Conservation (phyloP, 1,284 basidiomycete species). For the Fomitopsis palustris region DNA sequence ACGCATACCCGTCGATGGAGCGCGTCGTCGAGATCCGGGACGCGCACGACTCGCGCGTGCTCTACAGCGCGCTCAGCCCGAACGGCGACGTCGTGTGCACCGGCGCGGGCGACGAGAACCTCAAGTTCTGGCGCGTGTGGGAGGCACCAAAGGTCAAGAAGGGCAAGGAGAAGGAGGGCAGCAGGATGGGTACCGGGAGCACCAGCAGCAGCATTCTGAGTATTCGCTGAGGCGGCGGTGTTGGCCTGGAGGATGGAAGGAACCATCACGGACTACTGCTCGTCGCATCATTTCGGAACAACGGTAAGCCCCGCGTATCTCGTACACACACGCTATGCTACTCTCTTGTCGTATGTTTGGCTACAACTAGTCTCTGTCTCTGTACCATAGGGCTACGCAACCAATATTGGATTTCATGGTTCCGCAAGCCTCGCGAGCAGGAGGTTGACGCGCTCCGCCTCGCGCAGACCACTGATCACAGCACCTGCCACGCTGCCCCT, state of each 20-base stretch:
- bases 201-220: constrained; percentile 26
- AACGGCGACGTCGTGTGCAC: constrained; percentile 89
- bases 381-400: background rate
- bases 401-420: background rate
- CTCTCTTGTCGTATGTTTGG: constrained; percentile 1
- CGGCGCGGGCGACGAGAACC: constrained; percentile 89
- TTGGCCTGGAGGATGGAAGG: no score
- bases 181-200: constrained; percentile 26
- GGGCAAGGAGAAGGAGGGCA: constrained; percentile 38
- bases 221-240: constrained; percentile 17
- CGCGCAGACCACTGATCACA: constrained; percentile 14
- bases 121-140: constrained; percentile 91
- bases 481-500: constrained; percentile 17
- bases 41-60: constrained; percentile 86
- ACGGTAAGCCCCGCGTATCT: background rate
- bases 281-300: background rate
- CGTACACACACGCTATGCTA: background rate
- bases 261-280: background rate
- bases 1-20: constrained; percentile 53
- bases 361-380: background rate
- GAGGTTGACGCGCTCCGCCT: constrained; percentile 10
- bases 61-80: constrained; percentile 84
- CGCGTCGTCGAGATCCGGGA: constrained; percentile 87
- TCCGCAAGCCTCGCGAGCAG: background rate
- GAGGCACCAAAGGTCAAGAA: constrained; percentile 54